These are phyloP conservation scores for Leptographium lundbergii DNA, from an alignment of 2,329 filamentous ascomycete species.

Conservation along the genomic window DNA sequence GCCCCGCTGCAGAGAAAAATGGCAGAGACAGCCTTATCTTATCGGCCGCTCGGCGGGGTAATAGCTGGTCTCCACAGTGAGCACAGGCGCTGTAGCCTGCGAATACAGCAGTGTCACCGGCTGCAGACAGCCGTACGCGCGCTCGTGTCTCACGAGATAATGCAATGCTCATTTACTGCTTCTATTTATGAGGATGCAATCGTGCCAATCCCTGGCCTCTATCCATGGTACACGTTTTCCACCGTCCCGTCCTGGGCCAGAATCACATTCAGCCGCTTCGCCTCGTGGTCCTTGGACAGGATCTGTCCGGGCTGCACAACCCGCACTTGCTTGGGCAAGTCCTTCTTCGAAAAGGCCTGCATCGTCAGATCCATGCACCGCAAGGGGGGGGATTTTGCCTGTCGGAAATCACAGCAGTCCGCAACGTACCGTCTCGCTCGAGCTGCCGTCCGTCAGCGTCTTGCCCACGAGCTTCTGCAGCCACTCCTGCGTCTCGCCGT, in stretches of 20 bases:
- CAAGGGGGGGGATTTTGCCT: not conserved
- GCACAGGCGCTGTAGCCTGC: too few relatives aligned
- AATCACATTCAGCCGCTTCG: conserved; percentile 45
- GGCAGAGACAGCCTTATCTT: not conserved
- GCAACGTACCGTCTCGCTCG: conserved; percentile 37
- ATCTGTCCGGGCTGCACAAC: conserved; percentile 44
- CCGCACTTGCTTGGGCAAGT: conserved; percentile 43
- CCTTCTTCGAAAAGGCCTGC: conserved; percentile 47
- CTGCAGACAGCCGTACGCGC: too few relatives aligned
- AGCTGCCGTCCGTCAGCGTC: conserved; percentile 39
- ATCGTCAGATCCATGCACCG: not conserved
- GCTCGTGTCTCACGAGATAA: too few relatives aligned
- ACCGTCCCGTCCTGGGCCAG: conserved; percentile 48
- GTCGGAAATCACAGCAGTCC: not conserved
- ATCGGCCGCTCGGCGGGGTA: too few relatives aligned
- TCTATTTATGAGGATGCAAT: too few relatives aligned
- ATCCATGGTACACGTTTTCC: conserved; percentile 44
- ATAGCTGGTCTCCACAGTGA: too few relatives aligned
- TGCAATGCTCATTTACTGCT: too few relatives aligned
- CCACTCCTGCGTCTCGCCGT: conserved; percentile 43
- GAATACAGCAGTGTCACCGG: too few relatives aligned
- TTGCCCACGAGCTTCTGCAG: conserved; percentile 50
- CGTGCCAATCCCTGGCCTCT: too few relatives aligned
- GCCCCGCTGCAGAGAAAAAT: not conserved
- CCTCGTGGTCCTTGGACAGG: conserved; percentile 43